phyloP scores from a whole-genome alignment of 208 protist species.

The Lotmaria passim region DNA sequence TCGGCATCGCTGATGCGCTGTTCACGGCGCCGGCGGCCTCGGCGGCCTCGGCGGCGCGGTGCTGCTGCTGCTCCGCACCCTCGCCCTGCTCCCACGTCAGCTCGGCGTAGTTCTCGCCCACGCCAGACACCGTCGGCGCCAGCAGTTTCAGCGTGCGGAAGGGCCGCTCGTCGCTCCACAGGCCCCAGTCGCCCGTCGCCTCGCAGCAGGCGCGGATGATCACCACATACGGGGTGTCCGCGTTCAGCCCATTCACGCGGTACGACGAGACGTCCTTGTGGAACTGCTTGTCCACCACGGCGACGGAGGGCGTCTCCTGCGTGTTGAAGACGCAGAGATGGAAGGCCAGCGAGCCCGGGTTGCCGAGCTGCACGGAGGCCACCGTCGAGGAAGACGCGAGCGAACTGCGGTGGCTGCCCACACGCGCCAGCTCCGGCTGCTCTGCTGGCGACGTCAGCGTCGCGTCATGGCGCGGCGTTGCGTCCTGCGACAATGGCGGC shows the following conservation, averaged over 20 bases:
- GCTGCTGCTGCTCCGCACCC: conserved; percentile 29
- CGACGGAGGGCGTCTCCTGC: conserved; percentile 68
- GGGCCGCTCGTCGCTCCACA: conserved; percentile 82
- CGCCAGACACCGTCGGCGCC: conserved; percentile 42
- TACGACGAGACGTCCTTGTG: conserved; percentile 64
- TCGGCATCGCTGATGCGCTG: conserved; percentile 26
- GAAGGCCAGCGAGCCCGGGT: conserved; percentile 73
- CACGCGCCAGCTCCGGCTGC: background rate
- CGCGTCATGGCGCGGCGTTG: too few relatives aligned
- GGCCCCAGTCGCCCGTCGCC: conserved; percentile 73
- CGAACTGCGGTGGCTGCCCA: background rate
- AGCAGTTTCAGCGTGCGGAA: conserved; percentile 77
- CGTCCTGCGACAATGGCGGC: too few relatives aligned
- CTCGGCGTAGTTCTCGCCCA: conserved; percentile 83
- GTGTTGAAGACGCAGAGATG: conserved; percentile 86
- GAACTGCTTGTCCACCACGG: conserved; percentile 90
- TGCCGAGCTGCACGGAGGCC: conserved; percentile 51
- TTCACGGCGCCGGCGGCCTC: conserved; percentile 5
- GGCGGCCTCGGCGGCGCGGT: too few relatives aligned
- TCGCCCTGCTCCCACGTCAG: conserved; percentile 74
- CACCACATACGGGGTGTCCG: conserved; percentile 81
- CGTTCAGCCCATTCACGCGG: conserved; percentile 52
- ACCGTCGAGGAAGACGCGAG: conserved; percentile 8
- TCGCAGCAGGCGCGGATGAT: conserved; percentile 81
- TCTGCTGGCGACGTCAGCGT: too few relatives aligned